Evolutionary conservation across 306 rosid species (phyloP).

Genomic region (Medicago arabica): DNA sequence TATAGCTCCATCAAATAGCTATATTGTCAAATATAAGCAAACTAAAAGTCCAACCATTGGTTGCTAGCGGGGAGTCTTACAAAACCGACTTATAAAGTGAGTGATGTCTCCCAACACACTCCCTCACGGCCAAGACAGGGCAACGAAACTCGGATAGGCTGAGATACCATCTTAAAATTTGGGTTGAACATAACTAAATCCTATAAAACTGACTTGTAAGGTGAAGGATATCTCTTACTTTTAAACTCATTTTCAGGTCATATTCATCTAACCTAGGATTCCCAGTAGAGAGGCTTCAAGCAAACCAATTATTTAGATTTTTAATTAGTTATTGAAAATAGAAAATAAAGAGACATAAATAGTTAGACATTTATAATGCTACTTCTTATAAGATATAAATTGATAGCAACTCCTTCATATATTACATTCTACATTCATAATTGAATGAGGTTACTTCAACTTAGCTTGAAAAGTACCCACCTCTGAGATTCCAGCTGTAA

Average conservation of each 20-base stretch:
- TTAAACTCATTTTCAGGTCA: too few relatives aligned
- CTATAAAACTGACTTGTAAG: too few relatives aligned
- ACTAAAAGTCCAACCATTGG: too few relatives aligned
- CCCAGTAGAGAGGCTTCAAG: neutral
- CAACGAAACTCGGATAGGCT: neutral
- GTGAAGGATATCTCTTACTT: too few relatives aligned
- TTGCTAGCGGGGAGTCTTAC: too few relatives aligned
- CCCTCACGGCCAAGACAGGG: too few relatives aligned
- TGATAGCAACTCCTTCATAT: slow-evolving; percentile 37
- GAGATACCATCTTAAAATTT: neutral
- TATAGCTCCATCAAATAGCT: too few relatives aligned
- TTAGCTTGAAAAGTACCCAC: slow-evolving; percentile 60
- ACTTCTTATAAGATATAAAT: slow-evolving; percentile 29
- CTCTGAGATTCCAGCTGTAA: slow-evolving; percentile 80
- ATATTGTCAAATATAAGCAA: too few relatives aligned
- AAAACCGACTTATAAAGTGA: too few relatives aligned
- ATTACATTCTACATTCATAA: slow-evolving; percentile 38
- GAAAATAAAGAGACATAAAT: slow-evolving; percentile 4
- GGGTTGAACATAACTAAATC: too few relatives aligned
- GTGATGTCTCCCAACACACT: too few relatives aligned
- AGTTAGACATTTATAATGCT: slow-evolving; percentile 1
- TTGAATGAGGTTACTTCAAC: slow-evolving; percentile 43
- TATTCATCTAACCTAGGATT: neutral
- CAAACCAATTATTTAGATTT: neutral
- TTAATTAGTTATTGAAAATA: neutral